A percentile compares a stretch with the other conserved stretches of the same genome.
Conservation (phyloP, 2,329 filamentous ascomycete genomes). For the Cladophialophora chaetospira region DNA sequence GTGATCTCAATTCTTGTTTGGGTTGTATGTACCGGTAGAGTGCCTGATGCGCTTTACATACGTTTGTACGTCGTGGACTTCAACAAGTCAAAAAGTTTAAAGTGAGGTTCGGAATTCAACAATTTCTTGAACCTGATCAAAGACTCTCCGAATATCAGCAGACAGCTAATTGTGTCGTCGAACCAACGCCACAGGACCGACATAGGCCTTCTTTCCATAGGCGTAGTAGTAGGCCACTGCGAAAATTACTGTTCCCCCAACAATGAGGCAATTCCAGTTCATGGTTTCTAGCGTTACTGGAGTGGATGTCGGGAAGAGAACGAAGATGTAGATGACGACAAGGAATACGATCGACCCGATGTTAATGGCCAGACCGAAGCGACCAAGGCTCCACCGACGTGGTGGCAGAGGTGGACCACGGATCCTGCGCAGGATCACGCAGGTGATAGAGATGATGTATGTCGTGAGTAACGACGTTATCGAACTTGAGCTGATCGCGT, state of each 20-base stretch:
- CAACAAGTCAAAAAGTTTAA: too few relatives aligned
- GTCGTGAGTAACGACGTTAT: constrained; percentile 50
- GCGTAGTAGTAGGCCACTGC: constrained; percentile 44
- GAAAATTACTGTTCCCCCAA: constrained; percentile 44
- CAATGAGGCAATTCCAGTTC: constrained; percentile 51
- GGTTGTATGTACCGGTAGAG: too few relatives aligned
- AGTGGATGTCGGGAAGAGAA: constrained; percentile 45
- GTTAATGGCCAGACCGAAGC: constrained; percentile 41
- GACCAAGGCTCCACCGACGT: constrained; percentile 42
- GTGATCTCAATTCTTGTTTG: too few relatives aligned
- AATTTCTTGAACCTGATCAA: too few relatives aligned
- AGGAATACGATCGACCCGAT: constrained; percentile 48
- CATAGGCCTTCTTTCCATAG: constrained; percentile 36
- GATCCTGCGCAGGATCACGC: constrained; percentile 37
- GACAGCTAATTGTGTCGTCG: too few relatives aligned
- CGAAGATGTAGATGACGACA: constrained; percentile 46
- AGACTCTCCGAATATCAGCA: too few relatives aligned
- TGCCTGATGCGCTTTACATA: too few relatives aligned
- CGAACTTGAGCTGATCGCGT: constrained; percentile 57
- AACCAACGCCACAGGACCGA: constrained; percentile 35
- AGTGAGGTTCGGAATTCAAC: too few relatives aligned
- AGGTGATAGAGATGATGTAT: too few relatives aligned
- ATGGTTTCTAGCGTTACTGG: constrained; percentile 41
- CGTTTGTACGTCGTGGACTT: too few relatives aligned
- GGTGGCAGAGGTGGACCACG: constrained; percentile 26